Evolutionary conservation across 257 asterid species (phyloP), one percentile per base, ranked within the genome.

Genomic region (Nicotiana knightiana): DNA sequence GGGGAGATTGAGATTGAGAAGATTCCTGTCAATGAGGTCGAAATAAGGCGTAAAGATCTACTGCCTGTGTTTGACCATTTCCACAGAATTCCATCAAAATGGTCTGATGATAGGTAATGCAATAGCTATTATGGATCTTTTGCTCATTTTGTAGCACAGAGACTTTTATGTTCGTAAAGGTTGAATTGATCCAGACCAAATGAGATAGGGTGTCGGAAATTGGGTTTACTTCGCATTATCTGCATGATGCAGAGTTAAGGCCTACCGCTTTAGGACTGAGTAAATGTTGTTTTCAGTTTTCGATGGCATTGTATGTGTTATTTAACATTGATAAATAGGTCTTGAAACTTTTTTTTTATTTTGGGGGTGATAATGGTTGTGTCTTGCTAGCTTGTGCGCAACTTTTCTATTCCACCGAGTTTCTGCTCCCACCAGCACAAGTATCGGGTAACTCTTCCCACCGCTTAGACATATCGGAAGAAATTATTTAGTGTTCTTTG

Each of bases 21-120:
- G 65, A 84, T 89, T 81, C 84, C 90, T 54, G 82, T 80, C 17
- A 79, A 84, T 80, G 91, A 89, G 83, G 88, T 89, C 59, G 89
- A 87, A 87, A 78, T 89, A 83, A 87, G 81, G 82, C 83, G 84
- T 39, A 84, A 80, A 65, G 91, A 87, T 59, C 59, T 87, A 68
- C 84, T 89, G 32, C 90, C 91, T 76, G 90, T 87, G 80, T 85
- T 87, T 83, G 89, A 89, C 54, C 88, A 85, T 79, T 89, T 89
- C 68, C 88, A 73, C 58, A 76, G 86, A 81, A 70, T 85, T 58
- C 87, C 82, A 12, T 62, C 85, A 15, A 86, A 84, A 79, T 89
- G 88, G 87, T 81, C 54, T 39, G 87, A 82, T 81, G 84, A 84
- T 66, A 87, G 90, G 91, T 89, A 85, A 76, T 81, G 33, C 18